phyloP scores from a whole-genome alignment of 768 basidiomycete species.

The Boletales sp. region DNA sequence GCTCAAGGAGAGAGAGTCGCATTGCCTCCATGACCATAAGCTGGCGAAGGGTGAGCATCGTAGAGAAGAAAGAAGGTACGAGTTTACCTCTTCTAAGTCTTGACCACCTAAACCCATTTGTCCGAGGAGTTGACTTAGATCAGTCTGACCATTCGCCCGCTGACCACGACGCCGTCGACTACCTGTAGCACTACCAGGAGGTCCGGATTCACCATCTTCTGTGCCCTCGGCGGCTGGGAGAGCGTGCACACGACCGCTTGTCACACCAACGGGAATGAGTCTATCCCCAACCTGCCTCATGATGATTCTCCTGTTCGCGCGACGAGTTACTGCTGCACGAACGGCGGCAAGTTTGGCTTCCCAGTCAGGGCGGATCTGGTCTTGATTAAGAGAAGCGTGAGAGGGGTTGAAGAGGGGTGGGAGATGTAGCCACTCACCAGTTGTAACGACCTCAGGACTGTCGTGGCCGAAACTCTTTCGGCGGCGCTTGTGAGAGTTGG shows the following conservation, averaged over 20 bases:
- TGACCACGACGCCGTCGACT: slow-evolving; percentile 61
- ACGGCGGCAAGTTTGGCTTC: slow-evolving; percentile 93
- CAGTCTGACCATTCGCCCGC: slow-evolving; percentile 46
- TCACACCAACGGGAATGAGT: slow-evolving; percentile 94
- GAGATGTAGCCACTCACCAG: slow-evolving; percentile 47
- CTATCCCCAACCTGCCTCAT: slow-evolving; percentile 99
- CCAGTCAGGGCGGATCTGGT: slow-evolving; percentile 98
- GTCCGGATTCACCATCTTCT: slow-evolving; percentile 38
- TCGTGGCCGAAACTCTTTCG: slow-evolving; percentile 88
- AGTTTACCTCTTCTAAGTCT: slow-evolving; percentile 85
- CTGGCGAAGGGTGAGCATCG: slow-evolving; percentile 38
- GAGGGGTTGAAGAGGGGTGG: slow-evolving; percentile 7
- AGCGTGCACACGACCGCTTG: slow-evolving; percentile 78
- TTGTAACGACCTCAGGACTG: slow-evolving; percentile 87
- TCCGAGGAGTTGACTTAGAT: slow-evolving; percentile 59
- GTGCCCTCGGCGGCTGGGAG: slow-evolving; percentile 54
- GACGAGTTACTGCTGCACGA: slow-evolving; percentile 90
- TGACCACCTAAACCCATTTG: slow-evolving; percentile 73
- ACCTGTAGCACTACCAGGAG: slow-evolving; percentile 33
- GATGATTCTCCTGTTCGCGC: slow-evolving; percentile 93
- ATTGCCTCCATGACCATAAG: slow-evolving; percentile 99
- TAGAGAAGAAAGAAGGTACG: slow-evolving; percentile 20
- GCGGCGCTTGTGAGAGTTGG: slow-evolving; percentile 62
- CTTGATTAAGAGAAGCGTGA: slow-evolving; percentile 37
- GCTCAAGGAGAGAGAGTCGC: slow-evolving; percentile 89